These are phyloP conservation scores for Pichia kudriavzevii DNA, from an alignment of 1,139 yeast genomes.

Conservation along the genomic window DNA sequence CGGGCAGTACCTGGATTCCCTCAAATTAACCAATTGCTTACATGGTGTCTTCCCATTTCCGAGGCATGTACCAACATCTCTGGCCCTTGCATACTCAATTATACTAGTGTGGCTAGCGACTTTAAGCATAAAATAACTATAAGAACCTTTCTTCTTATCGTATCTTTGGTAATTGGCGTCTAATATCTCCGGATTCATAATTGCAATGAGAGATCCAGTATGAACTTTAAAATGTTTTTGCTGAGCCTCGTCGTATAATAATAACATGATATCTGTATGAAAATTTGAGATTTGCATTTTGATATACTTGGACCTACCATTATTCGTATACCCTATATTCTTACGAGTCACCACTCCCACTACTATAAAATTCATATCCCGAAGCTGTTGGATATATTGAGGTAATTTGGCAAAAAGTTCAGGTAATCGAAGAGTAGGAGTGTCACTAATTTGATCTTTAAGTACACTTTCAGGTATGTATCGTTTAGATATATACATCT, in stretches of 20 bases:
- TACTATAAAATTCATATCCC: slow-evolving; percentile 66
- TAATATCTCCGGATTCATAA: slow-evolving; percentile 62
- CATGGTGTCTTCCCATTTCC: slow-evolving; percentile 33
- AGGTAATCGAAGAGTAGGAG: slow-evolving; percentile 48
- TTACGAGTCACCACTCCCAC: slow-evolving; percentile 61
- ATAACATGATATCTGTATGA: slow-evolving; percentile 54
- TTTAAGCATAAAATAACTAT: slow-evolving; percentile 43
- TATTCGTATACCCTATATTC: slow-evolving; percentile 42
- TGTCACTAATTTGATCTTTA: slow-evolving; percentile 32
- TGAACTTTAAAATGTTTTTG: slow-evolving; percentile 64
- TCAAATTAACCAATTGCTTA: slow-evolving; percentile 40
- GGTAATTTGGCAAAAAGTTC: slow-evolving; percentile 55
- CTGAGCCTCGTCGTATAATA: slow-evolving; percentile 49
- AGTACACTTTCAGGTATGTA: slow-evolving; percentile 36
- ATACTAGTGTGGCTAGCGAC: slow-evolving; percentile 44
- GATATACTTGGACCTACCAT: slow-evolving; percentile 46
- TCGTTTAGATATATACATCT: slow-evolving; percentile 35
- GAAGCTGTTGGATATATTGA: slow-evolving; percentile 64
- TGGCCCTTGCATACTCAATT: slow-evolving; percentile 55
- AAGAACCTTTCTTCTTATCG: slow-evolving; percentile 26
- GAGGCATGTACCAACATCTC: slow-evolving; percentile 64
- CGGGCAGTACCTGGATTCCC: slow-evolving; percentile 55
- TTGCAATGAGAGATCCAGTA: slow-evolving; percentile 65
- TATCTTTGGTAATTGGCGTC: slow-evolving; percentile 2
- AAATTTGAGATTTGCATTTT: slow-evolving; percentile 65